Conservation (phyloP, 768 basidiomycete genomes). For the Podaxis sp. region DNA sequence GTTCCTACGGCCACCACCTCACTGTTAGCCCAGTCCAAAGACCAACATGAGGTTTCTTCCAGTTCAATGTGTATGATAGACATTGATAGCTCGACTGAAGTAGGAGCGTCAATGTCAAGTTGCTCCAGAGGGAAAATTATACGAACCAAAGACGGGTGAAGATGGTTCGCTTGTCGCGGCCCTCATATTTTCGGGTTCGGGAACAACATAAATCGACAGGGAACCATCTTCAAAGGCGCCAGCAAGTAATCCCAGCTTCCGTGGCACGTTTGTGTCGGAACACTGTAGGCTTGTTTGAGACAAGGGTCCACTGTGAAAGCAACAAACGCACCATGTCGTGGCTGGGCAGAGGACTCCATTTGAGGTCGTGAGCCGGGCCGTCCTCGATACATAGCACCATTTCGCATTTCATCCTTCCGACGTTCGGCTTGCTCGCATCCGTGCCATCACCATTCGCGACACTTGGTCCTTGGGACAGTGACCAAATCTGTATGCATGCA, state of each 20-base stretch:
- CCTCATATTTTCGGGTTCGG: conserved; percentile 61
- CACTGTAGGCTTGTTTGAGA: neutral
- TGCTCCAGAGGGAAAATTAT: neutral
- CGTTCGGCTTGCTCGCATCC: conserved; percentile 6
- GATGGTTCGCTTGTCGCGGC: conserved; percentile 21
- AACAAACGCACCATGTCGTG: conserved; percentile 46
- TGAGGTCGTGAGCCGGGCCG: conserved; percentile 75
- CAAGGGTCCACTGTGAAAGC: neutral
- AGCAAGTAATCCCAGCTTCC: conserved; percentile 79
- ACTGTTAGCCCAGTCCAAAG: conserved; percentile 89
- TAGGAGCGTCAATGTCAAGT: neutral
- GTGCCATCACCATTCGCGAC: conserved; percentile 4
- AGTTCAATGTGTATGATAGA: conserved; percentile 72
- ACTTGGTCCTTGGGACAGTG: conserved; percentile 22
- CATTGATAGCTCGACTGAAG: conserved; percentile 50
- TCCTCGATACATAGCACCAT: conserved; percentile 82
- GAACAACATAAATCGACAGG: conserved; percentile 72
- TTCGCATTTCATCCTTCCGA: conserved; percentile 65
- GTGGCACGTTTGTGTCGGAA: conserved; percentile 19
- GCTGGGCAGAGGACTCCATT: conserved; percentile 91
- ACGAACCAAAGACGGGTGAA: conserved; percentile 48
- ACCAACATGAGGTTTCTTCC: conserved; percentile 72
- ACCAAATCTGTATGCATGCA: conserved; percentile 89
- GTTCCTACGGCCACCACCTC: conserved; percentile 78
- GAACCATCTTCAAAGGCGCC: conserved; percentile 89